These are phyloP conservation scores for Talaromyces sp. DNA, from an alignment of 2,329 filamentous ascomycete species.

Conservation along the genomic window DNA sequence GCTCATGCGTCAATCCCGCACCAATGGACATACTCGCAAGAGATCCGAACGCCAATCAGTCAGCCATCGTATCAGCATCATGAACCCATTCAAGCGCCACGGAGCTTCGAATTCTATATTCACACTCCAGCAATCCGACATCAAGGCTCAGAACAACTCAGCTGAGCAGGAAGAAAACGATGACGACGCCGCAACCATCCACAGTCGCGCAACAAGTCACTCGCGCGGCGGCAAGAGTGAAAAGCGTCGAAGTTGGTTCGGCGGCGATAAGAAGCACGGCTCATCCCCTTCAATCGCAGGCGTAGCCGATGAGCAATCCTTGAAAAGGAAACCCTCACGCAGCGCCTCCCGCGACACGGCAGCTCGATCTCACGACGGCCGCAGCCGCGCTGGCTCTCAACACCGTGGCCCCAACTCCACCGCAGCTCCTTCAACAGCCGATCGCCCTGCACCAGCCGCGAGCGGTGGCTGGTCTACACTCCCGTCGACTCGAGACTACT, in stretches of 20 bases:
- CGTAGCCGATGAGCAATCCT: conserved; percentile 23
- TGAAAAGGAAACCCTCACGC: conserved; percentile 29
- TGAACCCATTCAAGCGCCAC: conserved; percentile 49
- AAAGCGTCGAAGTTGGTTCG: conserved; percentile 46
- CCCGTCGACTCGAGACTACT: conserved; percentile 37
- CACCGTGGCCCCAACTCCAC: conserved; percentile 25
- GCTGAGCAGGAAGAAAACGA: conserved; percentile 26
- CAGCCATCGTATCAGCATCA: conserved; percentile 46
- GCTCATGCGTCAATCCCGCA: conserved; percentile 34
- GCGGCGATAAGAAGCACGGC: conserved; percentile 39
- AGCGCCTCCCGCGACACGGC: conserved; percentile 32
- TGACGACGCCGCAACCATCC: conserved; percentile 41
- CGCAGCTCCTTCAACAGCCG: conserved; percentile 11
- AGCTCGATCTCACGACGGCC: conserved; percentile 31
- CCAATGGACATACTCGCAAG: conserved; percentile 33
- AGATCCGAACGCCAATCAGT: conserved; percentile 42
- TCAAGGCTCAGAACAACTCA: conserved; percentile 27
- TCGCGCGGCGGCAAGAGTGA: conserved; percentile 39
- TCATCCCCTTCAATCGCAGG: conserved; percentile 34
- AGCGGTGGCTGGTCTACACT: conserved; percentile 38
- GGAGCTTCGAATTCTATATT: conserved; percentile 39
- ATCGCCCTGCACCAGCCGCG: conserved; percentile 24
- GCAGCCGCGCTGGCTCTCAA: conserved; percentile 33
- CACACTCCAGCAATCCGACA: conserved; percentile 34
- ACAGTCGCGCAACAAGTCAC: conserved; percentile 40